Evolutionary conservation across 306 rosid species (phyloP), one percentile per base, ranked within the genome.

Genomic region (Biancaea sappan): DNA sequence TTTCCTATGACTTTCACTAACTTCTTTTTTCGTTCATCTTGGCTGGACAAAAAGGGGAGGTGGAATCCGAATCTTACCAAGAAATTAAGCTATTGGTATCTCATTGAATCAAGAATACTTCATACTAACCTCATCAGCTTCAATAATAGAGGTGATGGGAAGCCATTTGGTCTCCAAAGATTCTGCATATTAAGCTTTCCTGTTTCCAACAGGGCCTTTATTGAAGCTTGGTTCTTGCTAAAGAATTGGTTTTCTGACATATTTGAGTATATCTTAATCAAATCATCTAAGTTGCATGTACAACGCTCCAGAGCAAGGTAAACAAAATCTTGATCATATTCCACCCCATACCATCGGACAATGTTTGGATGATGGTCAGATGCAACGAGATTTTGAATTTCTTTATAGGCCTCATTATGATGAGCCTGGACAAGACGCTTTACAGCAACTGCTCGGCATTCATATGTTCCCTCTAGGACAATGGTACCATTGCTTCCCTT

Each of bases 321-420:
- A 38, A 91, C 81, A 84, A 93, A 93, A 87, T 93, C 93, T 51
- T 73, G 87, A 86, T 93, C 97, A 77, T 65, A 48, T 75, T 93
- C 97, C 80, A 86, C 89, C 37, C 96, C 97, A 53, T 84, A 85
- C 98, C 97, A 93, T 63, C 97, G 76, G 8, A 93, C 92, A 81
- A 93, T 83, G 66, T 91, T 93, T 65, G 93, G 90, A 81, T 93
- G 97, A 52, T 16, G 53, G 57, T 93, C 98, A 76, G 96, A 91
- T 53, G 84, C 88, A 77, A 93, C 82, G 62, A 93, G 93, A 71
- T 83, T 93, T 54, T 87, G 86, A 80, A 93, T 88, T 83, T 93
- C 98, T 74, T 89, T 89, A 64, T 57, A 64, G 53, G 93, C 97
- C 67, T 79, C 80, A 35, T 85, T 84, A 63, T 93, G 86, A 83